Base-by-base conservation (phyloP, 1,284 basidiomycete genomes). In the Malassezia obtusa region DNA sequence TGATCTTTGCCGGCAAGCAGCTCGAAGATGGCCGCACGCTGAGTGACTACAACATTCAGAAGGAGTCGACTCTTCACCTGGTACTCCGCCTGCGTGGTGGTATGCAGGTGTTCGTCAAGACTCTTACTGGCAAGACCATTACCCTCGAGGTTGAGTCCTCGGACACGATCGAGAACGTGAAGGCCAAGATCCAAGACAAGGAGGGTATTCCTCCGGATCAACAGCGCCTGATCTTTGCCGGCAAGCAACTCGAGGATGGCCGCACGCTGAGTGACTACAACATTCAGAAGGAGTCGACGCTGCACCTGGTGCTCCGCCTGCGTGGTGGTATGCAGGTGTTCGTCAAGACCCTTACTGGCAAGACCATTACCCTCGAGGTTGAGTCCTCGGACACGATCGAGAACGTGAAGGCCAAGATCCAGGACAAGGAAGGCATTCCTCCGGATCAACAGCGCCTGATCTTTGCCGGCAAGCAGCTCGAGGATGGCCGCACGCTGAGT, bases 1-100 rank as follows among this genome's bases (percentile, higher is more conserved):
- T 96, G 76, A 94, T 95, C 80, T 96, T 95, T 75, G 91, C 91
- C 49, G 91, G 91, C 68, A 95, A 95, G 80, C 91, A 96, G 79
- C 85, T 96, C 46, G 77, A 78, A 63, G 77, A 77, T 58, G 77
- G 77, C 30, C 67, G 76, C 26, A 77, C 76, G 26, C 70, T 77
- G 43, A 73, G 73, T 49, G 76, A 77, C 53, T 80, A 86, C 75
- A 95, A 96, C 75, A 80, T 77, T 70, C 91, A 96, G 74, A 94
- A 94, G 74, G 66, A 72, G 61, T 61, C 62, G 28, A 70, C 68
- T 33, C 61, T 70, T 33, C 68, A 70, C 58, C 61, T 70, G 14
- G 68, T 68, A 44, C 68, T 70, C 36, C 68, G 70, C 22, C 59
- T 71, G 8, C 68, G 68, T 32, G 68, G 68, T 58, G 68, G 68